A percentile compares a stretch with the other conserved stretches of the same genome.
Conservation (phyloP, 108 stramenopile species). For the Nitzschia sp. region DNA sequence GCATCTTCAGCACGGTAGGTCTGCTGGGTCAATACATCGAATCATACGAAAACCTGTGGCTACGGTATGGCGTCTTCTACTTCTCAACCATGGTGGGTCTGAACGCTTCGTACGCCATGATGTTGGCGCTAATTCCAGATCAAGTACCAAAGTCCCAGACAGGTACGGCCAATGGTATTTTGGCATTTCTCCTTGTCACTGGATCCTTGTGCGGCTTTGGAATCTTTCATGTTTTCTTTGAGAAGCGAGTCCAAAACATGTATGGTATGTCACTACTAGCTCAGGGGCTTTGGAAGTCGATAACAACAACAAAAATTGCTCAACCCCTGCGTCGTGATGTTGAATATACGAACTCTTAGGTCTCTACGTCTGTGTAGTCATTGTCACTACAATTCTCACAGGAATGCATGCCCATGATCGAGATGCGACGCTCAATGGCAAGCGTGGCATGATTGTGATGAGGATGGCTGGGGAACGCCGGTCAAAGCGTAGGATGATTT, state of each 20-base stretch:
- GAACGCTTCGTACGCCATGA: slow-evolving; percentile 60
- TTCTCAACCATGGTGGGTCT: slow-evolving; percentile 55
- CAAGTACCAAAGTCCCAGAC: slow-evolving; percentile 45
- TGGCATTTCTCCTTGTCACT: slow-evolving; percentile 50
- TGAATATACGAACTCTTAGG: slow-evolving; percentile 31
- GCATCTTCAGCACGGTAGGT: slow-evolving; percentile 37
- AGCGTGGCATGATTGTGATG: slow-evolving; percentile 6
- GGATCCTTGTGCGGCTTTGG: slow-evolving; percentile 65
- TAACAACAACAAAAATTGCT: background rate
- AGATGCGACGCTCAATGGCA: slow-evolving; percentile 21
- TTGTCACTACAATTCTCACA: slow-evolving; percentile 34
- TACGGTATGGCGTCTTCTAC: slow-evolving; percentile 49
- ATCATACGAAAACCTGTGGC: slow-evolving; percentile 41
- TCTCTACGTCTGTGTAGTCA: slow-evolving; percentile 43
- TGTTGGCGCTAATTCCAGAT: slow-evolving; percentile 74
- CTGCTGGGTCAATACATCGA: slow-evolving; percentile 49
- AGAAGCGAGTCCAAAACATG: slow-evolving; percentile 6
- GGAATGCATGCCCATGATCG: slow-evolving; percentile 38
- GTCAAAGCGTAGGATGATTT: slow-evolving; percentile 12
- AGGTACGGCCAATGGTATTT: slow-evolving; percentile 60
- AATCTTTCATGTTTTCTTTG: slow-evolving; percentile 40
- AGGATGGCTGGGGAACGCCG: slow-evolving; percentile 8
- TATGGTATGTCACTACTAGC: slow-evolving; percentile 7
- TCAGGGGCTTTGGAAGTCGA: too few relatives aligned
- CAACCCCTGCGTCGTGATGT: too few relatives aligned